phyloP scores from a whole-genome alignment of 129 eudicot species.

The Centaurea solstitialis region DNA sequence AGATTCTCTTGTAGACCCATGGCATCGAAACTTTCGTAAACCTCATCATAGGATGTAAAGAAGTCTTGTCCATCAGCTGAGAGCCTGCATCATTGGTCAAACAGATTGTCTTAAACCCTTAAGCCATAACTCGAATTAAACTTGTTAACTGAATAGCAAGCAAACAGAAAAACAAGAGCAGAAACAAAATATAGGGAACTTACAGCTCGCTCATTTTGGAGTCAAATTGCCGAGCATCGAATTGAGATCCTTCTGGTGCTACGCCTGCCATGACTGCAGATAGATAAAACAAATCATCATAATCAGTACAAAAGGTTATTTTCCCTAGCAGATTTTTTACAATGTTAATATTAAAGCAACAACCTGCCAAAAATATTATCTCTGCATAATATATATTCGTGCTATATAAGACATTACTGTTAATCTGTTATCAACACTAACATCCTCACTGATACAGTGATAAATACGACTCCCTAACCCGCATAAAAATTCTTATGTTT shows the following conservation, averaged over 20 bases:
- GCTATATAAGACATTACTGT: not conserved
- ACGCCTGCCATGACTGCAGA: conserved; percentile 71
- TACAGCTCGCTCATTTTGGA: conserved; percentile 74
- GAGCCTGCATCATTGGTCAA: conserved; percentile 41
- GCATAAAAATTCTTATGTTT: not conserved
- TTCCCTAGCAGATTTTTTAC: not conserved
- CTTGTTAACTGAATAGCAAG: not conserved
- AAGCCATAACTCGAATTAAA: not conserved
- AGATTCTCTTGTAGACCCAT: conserved; percentile 87
- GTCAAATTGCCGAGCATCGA: conserved; percentile 63
- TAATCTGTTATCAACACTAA: not conserved
- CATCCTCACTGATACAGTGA: not conserved
- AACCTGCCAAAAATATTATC: not conserved
- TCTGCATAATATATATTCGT: not conserved
- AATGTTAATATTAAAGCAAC: not conserved
- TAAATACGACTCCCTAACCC: not conserved
- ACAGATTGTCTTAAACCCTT: not conserved
- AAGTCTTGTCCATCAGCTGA: conserved; percentile 61
- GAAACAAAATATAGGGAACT: not conserved
- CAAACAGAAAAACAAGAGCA: not conserved
- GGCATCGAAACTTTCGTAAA: conserved; percentile 69
- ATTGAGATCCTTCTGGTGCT: conserved; percentile 76
- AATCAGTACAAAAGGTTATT: not conserved
- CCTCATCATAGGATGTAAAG: conserved; percentile 75
- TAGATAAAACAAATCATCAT: not conserved